Base-by-base conservation (phyloP, 2,329 filamentous ascomycete species). In the Fusarium nisikadoi region DNA sequence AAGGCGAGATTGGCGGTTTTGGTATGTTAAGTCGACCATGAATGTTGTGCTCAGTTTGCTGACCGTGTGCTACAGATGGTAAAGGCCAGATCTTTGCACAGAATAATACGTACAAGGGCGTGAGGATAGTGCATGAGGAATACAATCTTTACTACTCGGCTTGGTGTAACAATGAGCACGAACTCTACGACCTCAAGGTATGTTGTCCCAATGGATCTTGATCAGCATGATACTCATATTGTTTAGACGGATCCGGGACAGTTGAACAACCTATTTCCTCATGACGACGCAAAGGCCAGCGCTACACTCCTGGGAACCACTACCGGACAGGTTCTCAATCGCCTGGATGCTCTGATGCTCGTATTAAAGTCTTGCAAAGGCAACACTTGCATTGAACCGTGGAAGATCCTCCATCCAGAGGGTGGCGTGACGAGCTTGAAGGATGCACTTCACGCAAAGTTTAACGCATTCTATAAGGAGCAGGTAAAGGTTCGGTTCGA, bases 91-190 rank as follows among this genome's bases (percentile, higher is more conserved):
- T 49, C 6, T 23, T 42, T 0, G 58, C 75, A 7, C 46, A 58
- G 5, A 84, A 85, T 65, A 90, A 91, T 71, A 91, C 89, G 0
- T 91, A 91, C 82, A 91, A 91, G 79, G 85, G 84, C 0, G 72
- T 90, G 25, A 84, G 89, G n/a, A 79, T 91, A 10, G 82, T 89
- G 8, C 81, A 85, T 2, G 77, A 84, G 5, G 79, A 81, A 8
- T 92, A 92, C 75, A 88, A 86, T 73, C 77, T 92, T 9, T 89
- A 90, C 68, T 93, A 93, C 74, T 86, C 89, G 0, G 89, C 92
- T 0, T 93, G 91, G 90, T 93, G 91, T 75, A 91, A 81, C 19
- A 89, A 89, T 56, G 90, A 92, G 75, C 87, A 89, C 61, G 90
- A 93, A 77, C 84, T 92, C 5, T 93, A 92, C 76, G 86, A 92